Evolutionary conservation across 257 asterid species (phyloP).

Genomic region (Petunia axillaris): DNA sequence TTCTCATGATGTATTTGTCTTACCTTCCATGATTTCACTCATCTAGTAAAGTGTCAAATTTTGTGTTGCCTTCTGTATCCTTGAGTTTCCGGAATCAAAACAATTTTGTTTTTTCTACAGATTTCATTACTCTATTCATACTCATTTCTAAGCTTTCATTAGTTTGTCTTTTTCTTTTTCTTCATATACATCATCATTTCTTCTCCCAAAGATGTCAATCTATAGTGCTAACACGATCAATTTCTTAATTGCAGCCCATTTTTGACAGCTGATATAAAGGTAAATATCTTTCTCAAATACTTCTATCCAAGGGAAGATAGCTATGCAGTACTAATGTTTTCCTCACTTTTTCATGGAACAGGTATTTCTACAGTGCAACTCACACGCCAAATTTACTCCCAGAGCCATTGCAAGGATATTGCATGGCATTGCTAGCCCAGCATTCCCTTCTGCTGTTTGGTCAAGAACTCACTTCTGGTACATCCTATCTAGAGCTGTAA

Average conservation of each 20-base stretch:
- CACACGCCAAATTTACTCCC: conserved; percentile 83
- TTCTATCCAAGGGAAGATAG: neutral
- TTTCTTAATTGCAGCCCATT: conserved; percentile 68
- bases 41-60: neutral
- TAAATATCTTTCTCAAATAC: conserved; percentile 20
- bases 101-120: neutral
- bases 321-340: conserved; percentile 30
- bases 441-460: conserved; percentile 84
- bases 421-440: conserved; percentile 93
- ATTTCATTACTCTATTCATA: neutral
- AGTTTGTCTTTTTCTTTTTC: neutral
- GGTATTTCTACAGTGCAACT: conserved; percentile 89
- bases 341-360: conserved; percentile 38
- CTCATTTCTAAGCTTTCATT: neutral
- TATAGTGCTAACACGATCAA: conserved; percentile 35
- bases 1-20: neutral
- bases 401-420: conserved; percentile 91
- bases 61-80: neutral
- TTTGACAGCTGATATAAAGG: conserved; percentile 91
- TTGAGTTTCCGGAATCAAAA: neutral
- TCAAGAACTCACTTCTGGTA: conserved; percentile 98
- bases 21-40: conserved; percentile 11
- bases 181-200: conserved; percentile 20
- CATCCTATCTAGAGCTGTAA: conserved; percentile 14
- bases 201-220: neutral